Base-by-base conservation (phyloP, 2,329 filamentous ascomycete species). In the Eutypa lata region DNA sequence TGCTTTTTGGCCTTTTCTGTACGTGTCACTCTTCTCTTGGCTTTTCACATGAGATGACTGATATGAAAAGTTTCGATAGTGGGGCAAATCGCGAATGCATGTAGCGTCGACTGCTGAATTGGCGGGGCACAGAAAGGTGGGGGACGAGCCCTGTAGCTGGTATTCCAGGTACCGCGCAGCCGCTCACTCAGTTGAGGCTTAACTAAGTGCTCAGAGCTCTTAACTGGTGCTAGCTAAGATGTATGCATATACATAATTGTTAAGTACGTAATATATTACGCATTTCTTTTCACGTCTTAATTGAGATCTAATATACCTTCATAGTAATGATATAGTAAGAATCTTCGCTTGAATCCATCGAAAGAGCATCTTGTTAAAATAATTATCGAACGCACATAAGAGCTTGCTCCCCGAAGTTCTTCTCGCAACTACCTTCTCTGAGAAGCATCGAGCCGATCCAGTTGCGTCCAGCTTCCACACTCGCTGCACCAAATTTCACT, bases 401-500 rank as follows among this genome's bases (percentile, higher is more conserved):
- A 3, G 91, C 86, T 62, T 93, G 83, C 51, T 91, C 87, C 2
- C 93, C 93, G 75, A 97, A 97, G 13, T 82, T 73, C 49, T 74
- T 69, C 16, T 79, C 73, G 10, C 96, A 77, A 57, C 83, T 92
- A 1, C 89, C 89, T 68, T 96, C 90, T 56, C 83, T 79, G 45
- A 77, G 72, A 46, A 96, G 73, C 82, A 97, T 89, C 7, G 78
- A 78, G 10, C 85, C 84, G 53, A 97, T 78, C 91, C 92, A 97
- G 46, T 81, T 74, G 59, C 89, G 83, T 3, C 87, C 91, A 24
- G 87, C 88, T 68, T 97, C 91, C 22, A 96, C 87, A 44, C 87
- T 87, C 51, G 78, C 80, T 1, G 92, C 90, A 1, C 90, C 91
- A 68, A 97, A 95, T 69, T 97, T 97, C 61, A 97, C 88, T 24